phyloP scores from a whole-genome alignment of 202 grass and related monocot genomes.

The Alloteropsis angusta region DNA sequence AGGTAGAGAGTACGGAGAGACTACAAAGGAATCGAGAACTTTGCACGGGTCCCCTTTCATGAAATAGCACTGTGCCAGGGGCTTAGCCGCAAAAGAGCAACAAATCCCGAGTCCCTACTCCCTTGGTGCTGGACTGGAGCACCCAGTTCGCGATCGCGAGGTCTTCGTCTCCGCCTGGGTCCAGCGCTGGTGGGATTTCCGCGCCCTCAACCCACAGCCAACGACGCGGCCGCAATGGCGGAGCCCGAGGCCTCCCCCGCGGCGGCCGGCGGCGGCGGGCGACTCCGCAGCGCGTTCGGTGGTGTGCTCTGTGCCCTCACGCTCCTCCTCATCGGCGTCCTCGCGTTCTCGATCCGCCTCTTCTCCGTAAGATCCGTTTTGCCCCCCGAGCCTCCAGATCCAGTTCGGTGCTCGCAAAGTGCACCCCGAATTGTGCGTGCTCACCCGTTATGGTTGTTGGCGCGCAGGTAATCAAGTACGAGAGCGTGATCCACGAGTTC shows the following conservation, averaged over 20 bases:
- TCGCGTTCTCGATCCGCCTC: conserved; percentile 98
- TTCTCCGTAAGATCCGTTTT: conserved; percentile 81
- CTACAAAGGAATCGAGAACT: not conserved
- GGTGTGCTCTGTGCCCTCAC: conserved; percentile 74
- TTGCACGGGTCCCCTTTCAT: not conserved
- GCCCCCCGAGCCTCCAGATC: conserved; percentile 30
- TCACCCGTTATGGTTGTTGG: conserved; percentile 2
- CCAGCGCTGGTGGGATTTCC: conserved; percentile 29
- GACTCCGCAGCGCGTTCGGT: conserved; percentile 81
- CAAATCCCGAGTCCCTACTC: not conserved
- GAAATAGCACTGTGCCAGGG: not conserved
- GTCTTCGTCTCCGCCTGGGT: conserved; percentile 33
- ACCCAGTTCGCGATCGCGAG: conserved; percentile 24
- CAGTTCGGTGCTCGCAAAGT: not conserved
- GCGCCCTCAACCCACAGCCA: conserved; percentile 8
- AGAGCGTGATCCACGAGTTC: conserved; percentile 99
- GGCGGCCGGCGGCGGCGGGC: conserved; percentile 14
- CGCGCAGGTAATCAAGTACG: conserved; percentile 91
- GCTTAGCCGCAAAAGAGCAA: not conserved
- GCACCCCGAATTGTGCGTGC: not conserved
- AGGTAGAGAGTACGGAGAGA: no score
- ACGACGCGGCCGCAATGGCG: conserved; percentile 41
- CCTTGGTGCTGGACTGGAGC: not conserved
- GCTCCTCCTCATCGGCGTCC: conserved; percentile 82
- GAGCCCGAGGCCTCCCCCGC: conserved; percentile 29